Base-by-base conservation (phyloP, 2,329 filamentous ascomycete species). In the Stagonosporopsis chrysanthemi region DNA sequence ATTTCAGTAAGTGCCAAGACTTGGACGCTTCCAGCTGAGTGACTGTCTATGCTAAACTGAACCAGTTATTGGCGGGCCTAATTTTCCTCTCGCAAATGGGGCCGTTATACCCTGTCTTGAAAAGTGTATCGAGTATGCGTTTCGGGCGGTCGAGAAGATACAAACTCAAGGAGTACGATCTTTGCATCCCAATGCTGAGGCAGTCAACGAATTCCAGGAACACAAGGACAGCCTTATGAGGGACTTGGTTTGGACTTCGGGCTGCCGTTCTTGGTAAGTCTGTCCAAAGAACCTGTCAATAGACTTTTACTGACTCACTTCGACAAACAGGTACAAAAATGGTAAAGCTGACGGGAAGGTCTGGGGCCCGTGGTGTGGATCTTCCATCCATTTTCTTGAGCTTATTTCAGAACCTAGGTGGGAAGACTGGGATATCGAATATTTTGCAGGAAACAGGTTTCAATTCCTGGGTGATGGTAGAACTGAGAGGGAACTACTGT, bases 341-440 rank as follows among this genome's bases (percentile, higher is more conserved):
- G 53, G 53, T 12, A 56, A 46, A 15, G 24, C 15, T n/a, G 40
- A 57, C 35, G 54, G 54, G 1, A 17, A 40, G 24, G 42, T 57
- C 4, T 52, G 36, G 36, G 54, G 46, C 23, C 31, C 46, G 2
- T 80, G 71, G 52, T 77, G 77, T 1, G 78, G 78, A 1, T 68
- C 62, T 35, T 60, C 78, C 12, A 56, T 80, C 46, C 69, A 74
- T 55, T 80, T 77, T 51, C 60, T 79, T 46, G 68, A 78, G 55
- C 44, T 78, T 56, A 49, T 80, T 47, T 65, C 70, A 39, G 53
- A 65, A 52, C 72, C 74, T 23, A 57, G 78, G 52, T 79, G 71
- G 62, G 78, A 80, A 62, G 78, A 80, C 63, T 80, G 63, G 57
- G 76, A 79, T 33, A 78, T 80, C 39, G 72, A 74, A 56, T 75